Evolutionary conservation across 1,139 yeast genomes (phyloP).

Genomic region (Pichia sp.): DNA sequence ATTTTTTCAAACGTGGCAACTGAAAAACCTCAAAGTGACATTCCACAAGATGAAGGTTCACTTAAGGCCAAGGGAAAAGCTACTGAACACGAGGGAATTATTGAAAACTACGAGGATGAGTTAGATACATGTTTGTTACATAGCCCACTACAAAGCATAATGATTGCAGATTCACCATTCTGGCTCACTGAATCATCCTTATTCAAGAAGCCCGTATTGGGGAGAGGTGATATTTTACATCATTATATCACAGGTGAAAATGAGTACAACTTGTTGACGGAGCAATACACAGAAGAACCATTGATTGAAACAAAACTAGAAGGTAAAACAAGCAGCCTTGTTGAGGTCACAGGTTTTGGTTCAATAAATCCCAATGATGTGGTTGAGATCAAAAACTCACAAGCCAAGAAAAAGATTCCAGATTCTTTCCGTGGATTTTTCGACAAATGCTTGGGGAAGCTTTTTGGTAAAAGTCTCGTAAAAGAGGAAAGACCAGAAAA

Average conservation of each 20-base stretch:
- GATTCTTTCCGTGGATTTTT: not conserved
- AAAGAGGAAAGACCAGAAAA: not conserved
- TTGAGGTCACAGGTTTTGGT: not conserved
- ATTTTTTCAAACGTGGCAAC: no score
- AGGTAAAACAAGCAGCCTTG: not conserved
- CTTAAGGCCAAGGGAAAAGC: no score
- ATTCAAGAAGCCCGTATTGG: not conserved
- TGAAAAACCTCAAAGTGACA: no score
- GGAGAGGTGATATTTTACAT: conserved; percentile 1
- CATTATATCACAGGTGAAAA: conserved; percentile 5
- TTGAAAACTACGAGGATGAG: not conserved
- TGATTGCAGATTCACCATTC: not conserved
- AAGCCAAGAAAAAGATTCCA: not conserved
- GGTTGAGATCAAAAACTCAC: not conserved
- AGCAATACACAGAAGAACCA: not conserved
- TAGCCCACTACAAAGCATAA: not conserved
- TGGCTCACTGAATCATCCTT: not conserved
- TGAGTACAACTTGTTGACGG: not conserved
- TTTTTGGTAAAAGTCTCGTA: not conserved
- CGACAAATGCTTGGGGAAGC: not conserved
- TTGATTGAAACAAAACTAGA: not conserved
- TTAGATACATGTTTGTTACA: not conserved
- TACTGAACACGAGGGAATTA: no score
- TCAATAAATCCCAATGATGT: not conserved
- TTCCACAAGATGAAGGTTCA: no score